Base-by-base conservation (phyloP, 495 filamentous ascomycete genomes). In the Terfezia claveryi region DNA sequence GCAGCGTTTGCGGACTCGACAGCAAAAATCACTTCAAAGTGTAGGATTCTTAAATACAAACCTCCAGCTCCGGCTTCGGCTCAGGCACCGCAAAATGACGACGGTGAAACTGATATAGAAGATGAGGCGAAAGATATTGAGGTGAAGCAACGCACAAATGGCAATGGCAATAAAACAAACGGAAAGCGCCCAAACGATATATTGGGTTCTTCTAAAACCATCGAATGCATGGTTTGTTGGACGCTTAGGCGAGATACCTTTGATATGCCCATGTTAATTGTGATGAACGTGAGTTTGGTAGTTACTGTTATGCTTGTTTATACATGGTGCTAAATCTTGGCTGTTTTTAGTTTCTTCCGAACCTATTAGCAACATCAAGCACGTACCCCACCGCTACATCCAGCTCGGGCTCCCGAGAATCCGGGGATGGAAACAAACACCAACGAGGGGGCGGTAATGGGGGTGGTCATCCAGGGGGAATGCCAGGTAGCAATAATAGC, bases 181-280 rank as follows among this genome's bases (percentile, higher is more conserved):
- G 91, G 89, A 57, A 89, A 87, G 68, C 11, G 41, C 14, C 41
- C 41, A 46, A 14, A 14, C 14, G 41, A 46, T 46, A 20, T 46
- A 14, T 20, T 46, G 12, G 41, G 41, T 46, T 46, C 41, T 46
- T 46, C 41, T 14, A 46, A 14, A 14, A 46, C 41, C 17, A 80
- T 96, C 51, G 85, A 94, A 64, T 94, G 87, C 72, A 85, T 80
- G 61, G 92, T 87, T 69, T 89, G 83, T 71, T 98, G 91, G 89
- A 87, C 85, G 58, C 87, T 96, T 55, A 91, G 88, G 73, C 74
- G 91, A 57, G 91, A 98, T 68, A 84, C 91, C 50, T 98, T 96
- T 70, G 91, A 95, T 68, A 94, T 98, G 67, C 91, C 91, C 32
- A 95, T 94, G 87, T 69, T 98, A 67, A 91, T 95, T 68, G 80